A percentile compares a stretch with the other conserved stretches of the same genome.
phyloP scores from a whole-genome alignment of 345 rosid species.

The Cardiospermum halicacabum region DNA sequence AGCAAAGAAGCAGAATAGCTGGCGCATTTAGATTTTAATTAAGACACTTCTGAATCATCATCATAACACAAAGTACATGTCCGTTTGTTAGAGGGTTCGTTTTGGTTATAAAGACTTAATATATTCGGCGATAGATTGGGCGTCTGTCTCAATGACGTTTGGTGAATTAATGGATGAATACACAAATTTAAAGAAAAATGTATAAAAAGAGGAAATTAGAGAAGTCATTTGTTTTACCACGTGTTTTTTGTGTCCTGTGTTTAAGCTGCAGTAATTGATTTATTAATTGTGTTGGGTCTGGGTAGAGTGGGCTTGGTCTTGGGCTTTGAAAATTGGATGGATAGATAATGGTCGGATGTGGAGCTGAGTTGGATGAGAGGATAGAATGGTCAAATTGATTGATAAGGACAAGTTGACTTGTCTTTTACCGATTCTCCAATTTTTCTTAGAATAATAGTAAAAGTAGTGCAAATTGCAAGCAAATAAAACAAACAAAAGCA shows the following conservation, averaged over 20 bases:
- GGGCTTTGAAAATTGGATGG: too few species aligned
- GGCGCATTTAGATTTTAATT: slow-evolving; percentile 42
- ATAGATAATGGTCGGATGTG: too few species aligned
- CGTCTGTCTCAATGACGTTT: neutral
- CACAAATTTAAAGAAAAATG: slow-evolving; percentile 9
- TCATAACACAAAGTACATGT: too few species aligned
- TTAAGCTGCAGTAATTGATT: too few species aligned
- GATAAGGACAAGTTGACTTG: neutral
- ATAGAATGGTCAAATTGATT: neutral
- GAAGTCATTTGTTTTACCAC: neutral
- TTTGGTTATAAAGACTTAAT: too few species aligned
- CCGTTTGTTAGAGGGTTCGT: too few species aligned
- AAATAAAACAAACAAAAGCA: too few species aligned
- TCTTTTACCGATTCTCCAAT: neutral
- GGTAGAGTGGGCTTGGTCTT: too few species aligned
- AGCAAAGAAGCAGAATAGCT: slow-evolving; percentile 75
- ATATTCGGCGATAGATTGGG: neutral
- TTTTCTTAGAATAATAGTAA: too few species aligned
- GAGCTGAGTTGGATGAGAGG: neutral
- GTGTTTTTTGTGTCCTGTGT: neutral
- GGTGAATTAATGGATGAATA: neutral
- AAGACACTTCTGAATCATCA: slow-evolving; percentile 2
- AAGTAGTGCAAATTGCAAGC: too few species aligned
- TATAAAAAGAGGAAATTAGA: slow-evolving; percentile 19
- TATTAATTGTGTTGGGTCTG: too few species aligned